These are phyloP conservation scores for Sambucus nigra DNA, from an alignment of 129 eudicot genomes.

Conservation along the genomic window DNA sequence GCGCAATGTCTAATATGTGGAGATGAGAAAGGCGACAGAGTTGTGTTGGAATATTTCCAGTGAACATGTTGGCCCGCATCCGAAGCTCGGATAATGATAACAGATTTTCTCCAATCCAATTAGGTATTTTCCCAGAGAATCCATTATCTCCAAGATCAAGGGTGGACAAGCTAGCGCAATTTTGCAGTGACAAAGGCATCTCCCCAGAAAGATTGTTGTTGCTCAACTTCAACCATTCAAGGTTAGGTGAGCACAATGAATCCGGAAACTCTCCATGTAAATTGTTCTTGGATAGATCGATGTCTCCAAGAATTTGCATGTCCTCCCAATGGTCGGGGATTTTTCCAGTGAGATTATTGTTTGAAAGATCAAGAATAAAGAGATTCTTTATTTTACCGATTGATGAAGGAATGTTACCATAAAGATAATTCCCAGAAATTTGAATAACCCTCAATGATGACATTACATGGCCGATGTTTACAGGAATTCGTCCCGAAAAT, in stretches of 20 bases:
- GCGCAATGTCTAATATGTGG: slow-evolving; percentile 9
- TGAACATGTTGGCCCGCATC: slow-evolving; percentile 1
- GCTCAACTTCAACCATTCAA: background rate
- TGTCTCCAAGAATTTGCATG: background rate
- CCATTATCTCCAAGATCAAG: slow-evolving; percentile 18
- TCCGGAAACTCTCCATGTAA: background rate
- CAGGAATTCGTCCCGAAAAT: slow-evolving; percentile 10
- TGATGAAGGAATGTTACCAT: slow-evolving; percentile 10
- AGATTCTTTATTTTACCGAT: background rate
- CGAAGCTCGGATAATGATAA: background rate
- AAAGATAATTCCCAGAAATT: slow-evolving; percentile 6
- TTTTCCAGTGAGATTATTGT: slow-evolving; percentile 6
- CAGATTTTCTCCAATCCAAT: slow-evolving; percentile 3
- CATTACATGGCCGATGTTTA: background rate
- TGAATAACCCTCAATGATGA: slow-evolving; percentile 4
- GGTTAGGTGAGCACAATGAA: background rate
- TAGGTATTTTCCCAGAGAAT: slow-evolving; percentile 8
- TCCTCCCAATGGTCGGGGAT: slow-evolving; percentile 1
- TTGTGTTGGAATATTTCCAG: slow-evolving; percentile 7
- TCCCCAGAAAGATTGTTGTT: slow-evolving; percentile 15
- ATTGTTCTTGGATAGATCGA: slow-evolving; percentile 5
- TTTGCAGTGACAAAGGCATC: background rate
- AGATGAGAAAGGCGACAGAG: background rate
- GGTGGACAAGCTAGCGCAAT: background rate
- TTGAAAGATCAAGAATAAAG: background rate